A percentile compares a stretch with the other conserved stretches of the same genome.
Evolutionary conservation across 768 basidiomycete genomes (phyloP).

Genomic region (Lactarius deliciosus): DNA sequence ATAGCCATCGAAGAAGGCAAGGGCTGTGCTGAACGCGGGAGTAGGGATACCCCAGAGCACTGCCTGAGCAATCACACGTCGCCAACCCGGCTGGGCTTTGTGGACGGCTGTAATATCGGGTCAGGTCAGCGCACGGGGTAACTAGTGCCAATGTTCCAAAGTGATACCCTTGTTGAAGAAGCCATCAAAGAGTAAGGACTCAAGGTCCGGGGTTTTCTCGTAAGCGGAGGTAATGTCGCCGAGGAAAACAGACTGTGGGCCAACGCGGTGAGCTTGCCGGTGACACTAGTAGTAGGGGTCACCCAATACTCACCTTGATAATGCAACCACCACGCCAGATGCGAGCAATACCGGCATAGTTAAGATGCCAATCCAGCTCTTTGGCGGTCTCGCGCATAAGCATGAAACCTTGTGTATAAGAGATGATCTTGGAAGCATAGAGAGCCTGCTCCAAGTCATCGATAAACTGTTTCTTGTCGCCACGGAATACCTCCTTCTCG

Average conservation of each 20-base stretch:
- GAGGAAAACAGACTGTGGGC: slow-evolving; percentile 68
- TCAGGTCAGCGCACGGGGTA: slow-evolving; percentile 19
- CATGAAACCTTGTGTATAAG: slow-evolving; percentile 99
- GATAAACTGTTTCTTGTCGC: slow-evolving; percentile 98
- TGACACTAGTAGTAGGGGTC: slow-evolving; percentile 3
- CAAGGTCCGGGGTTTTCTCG: slow-evolving; percentile 76
- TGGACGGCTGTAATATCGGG: slow-evolving; percentile 60
- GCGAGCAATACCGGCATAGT: slow-evolving; percentile 95
- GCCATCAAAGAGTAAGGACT: slow-evolving; percentile 92
- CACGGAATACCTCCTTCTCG: slow-evolving; percentile 89
- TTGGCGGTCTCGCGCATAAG: slow-evolving; percentile 98
- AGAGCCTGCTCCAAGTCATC: slow-evolving; percentile 98
- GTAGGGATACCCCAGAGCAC: slow-evolving; percentile 97
- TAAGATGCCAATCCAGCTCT: slow-evolving; percentile 90
- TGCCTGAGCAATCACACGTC: slow-evolving; percentile 93
- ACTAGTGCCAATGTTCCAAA: neutral
- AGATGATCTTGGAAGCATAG: slow-evolving; percentile 99
- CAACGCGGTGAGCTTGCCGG: slow-evolving; percentile 37
- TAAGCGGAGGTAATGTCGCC: slow-evolving; percentile 91
- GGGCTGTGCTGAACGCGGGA: slow-evolving; percentile 96
- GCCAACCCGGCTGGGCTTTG: slow-evolving; percentile 96
- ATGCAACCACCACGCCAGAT: slow-evolving; percentile 99
- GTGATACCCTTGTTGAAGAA: slow-evolving; percentile 90
- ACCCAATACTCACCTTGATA: slow-evolving; percentile 71
- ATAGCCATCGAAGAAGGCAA: slow-evolving; percentile 99